These are phyloP conservation scores for Penicillium sp. DNA, from an alignment of 2,329 filamentous ascomycete genomes.

Conservation along the genomic window DNA sequence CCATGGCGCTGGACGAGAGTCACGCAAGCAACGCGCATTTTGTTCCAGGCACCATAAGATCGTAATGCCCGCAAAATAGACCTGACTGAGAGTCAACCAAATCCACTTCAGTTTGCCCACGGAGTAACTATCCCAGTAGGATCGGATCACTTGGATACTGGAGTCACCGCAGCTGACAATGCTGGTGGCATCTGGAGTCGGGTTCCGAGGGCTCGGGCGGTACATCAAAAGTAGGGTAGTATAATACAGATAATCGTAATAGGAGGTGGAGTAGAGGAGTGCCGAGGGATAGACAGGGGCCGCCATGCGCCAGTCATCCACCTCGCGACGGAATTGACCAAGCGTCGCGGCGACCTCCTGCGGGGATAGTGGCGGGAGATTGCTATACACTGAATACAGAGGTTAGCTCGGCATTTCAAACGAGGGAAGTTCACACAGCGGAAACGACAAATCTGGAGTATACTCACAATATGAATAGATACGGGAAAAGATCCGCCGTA, in stretches of 20 bases:
- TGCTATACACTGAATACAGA: conserved; percentile 36
- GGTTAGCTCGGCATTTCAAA: neutral
- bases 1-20: conserved; percentile 34
- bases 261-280: conserved; percentile 43
- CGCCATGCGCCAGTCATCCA: conserved; percentile 41
- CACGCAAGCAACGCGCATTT: conserved; percentile 37
- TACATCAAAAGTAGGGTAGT: conserved; percentile 42
- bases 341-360: conserved; percentile 32
- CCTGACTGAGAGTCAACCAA: conserved; percentile 42
- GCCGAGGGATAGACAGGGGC: conserved; percentile 40
- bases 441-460: neutral
- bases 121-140: conserved; percentile 44
- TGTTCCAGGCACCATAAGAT: conserved; percentile 45
- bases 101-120: conserved; percentile 45
- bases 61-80: conserved; percentile 43
- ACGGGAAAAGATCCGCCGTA: conserved; percentile 42
- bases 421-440: neutral
- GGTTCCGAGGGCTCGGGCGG: conserved; percentile 41
- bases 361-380: conserved; percentile 31
- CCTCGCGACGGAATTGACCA: conserved; percentile 37
- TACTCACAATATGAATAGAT: conserved; percentile 42
- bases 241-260: conserved; percentile 45
- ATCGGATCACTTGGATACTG: conserved; percentile 41
- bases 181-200: conserved; percentile 37
- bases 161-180: conserved; percentile 43